These are phyloP conservation scores for Poa pratensis DNA, from an alignment of 176 grass and related monocot species.

Conservation along the genomic window DNA sequence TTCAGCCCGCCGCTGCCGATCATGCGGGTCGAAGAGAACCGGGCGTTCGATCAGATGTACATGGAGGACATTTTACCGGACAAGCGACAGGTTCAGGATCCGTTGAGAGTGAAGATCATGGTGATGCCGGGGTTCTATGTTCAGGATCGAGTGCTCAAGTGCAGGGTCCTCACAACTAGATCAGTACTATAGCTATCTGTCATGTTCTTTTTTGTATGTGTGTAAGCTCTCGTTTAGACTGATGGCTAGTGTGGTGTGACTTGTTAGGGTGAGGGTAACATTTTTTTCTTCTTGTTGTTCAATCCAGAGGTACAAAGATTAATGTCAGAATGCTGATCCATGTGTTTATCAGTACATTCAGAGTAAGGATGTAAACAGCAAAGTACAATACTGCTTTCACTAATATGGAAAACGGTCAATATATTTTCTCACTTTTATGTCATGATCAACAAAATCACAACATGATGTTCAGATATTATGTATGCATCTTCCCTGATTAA, in stretches of 20 bases:
- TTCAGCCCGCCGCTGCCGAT: slow-evolving; percentile 66
- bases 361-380: slow-evolving; percentile 4
- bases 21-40: slow-evolving; percentile 57
- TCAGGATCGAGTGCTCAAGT: slow-evolving; percentile 79
- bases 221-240: slow-evolving; percentile 16
- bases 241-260: slow-evolving; percentile 24
- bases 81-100: slow-evolving; percentile 39
- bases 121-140: slow-evolving; percentile 89
- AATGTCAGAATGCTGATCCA: slow-evolving; percentile 13
- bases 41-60: slow-evolving; percentile 66
- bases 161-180: slow-evolving; percentile 62
- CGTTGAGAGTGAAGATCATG: slow-evolving; percentile 71
- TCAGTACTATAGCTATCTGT: slow-evolving; percentile 35
- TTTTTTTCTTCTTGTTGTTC: background rate
- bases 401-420: background rate
- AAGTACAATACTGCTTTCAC: background rate
- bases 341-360: slow-evolving; percentile 37
- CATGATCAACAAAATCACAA: slow-evolving; percentile 45
- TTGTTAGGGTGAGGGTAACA: slow-evolving; percentile 18
- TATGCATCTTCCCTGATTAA: background rate
- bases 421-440: slow-evolving; percentile 27
- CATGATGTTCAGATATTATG: slow-evolving; percentile 25
- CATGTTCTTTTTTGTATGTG: slow-evolving; percentile 3
- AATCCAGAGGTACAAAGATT: slow-evolving; percentile 25
- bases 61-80: slow-evolving; percentile 80